Base-by-base conservation (phyloP, 352 stramenopile species). In the Globisporangium ultimum region DNA sequence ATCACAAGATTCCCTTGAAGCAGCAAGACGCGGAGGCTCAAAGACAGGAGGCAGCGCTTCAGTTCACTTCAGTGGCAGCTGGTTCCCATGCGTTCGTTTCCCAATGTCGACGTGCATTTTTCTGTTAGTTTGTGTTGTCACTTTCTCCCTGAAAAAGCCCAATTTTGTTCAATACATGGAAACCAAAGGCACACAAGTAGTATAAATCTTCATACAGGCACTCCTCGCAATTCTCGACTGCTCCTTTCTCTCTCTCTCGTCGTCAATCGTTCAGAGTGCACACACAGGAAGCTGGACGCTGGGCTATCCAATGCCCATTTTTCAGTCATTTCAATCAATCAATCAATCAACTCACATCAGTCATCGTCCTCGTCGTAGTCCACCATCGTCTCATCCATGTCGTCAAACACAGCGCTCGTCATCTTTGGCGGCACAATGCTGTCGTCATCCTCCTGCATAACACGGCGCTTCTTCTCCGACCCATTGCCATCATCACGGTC, bases 321-420 rank as follows among this genome's bases (percentile, higher is more conserved):
- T 22, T 12, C n/a, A 41, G 10, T 56, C 21, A 62, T n/a, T 22
- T n/a, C n/a, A 41, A 6, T 56, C 21, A 62, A 34, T 56, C 21
- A 62, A 34, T 48, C 41, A 32, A 40, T 48, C 67, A 70, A 36
- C 28, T 36, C 28, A 36, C 0, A 79, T 57, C 84, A 74, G 48
- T 91, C 81, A 43, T 91, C 81, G 58, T 91, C 80, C 72, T 92
- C 82, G 61, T 91, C 83, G 55, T 90, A 92, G 68, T 92, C 83
- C 53, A 92, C 83, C 64, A 82, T 74, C 65, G 78, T 82, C 66
- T 90, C 83, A 69, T 92, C 80, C 63, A 89, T 84, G 53, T 85
- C 78, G 48, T 80, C 78, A 52, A 84, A 80, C 54, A 73, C 59
- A 34, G 77, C 59, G 53, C 59, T 68, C 50, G 67, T 59, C 55